These are phyloP conservation scores for Colletotrichum shisoi DNA, from an alignment of 2,329 filamentous ascomycete species.

Conservation along the genomic window DNA sequence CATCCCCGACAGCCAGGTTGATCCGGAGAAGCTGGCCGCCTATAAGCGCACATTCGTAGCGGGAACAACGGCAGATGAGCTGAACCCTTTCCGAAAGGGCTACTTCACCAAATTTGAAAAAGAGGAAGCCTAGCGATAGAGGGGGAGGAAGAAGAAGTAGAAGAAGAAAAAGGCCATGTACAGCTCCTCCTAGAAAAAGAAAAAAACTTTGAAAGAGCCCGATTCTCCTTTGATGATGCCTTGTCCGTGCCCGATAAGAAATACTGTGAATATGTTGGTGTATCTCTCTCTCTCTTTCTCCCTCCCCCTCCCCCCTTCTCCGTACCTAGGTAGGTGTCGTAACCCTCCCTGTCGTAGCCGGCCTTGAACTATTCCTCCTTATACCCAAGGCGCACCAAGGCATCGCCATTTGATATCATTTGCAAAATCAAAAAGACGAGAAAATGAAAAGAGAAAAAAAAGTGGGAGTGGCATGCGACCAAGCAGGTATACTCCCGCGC, in stretches of 20 bases:
- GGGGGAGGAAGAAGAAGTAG: background rate
- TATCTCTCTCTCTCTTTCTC: background rate
- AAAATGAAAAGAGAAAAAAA: background rate
- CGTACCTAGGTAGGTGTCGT: constrained; percentile 14
- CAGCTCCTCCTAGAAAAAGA: background rate
- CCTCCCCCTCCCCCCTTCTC: background rate
- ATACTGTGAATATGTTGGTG: constrained; percentile 8
- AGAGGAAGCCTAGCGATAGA: constrained; percentile 40
- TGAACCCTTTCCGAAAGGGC: constrained; percentile 67
- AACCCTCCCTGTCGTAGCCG: background rate
- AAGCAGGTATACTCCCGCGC: constrained; percentile 14
- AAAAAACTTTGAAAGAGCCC: background rate
- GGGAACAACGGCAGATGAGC: constrained; percentile 64
- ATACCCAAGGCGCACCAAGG: constrained; percentile 33
- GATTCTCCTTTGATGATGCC: constrained; percentile 34
- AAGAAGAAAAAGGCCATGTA: constrained; percentile 20
- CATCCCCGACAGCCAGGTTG: constrained; percentile 66
- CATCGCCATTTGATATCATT: constrained; percentile 37
- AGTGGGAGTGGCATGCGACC: constrained; percentile 12
- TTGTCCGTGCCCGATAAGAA: constrained; percentile 31
- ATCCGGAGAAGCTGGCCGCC: constrained; percentile 51
- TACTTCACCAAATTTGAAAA: constrained; percentile 66
- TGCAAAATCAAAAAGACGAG: constrained; percentile 2
- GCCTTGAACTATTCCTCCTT: constrained; percentile 18
- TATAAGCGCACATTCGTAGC: constrained; percentile 44